Conservation (phyloP, 352 stramenopile species). For the Paralagenidium karlingii region DNA sequence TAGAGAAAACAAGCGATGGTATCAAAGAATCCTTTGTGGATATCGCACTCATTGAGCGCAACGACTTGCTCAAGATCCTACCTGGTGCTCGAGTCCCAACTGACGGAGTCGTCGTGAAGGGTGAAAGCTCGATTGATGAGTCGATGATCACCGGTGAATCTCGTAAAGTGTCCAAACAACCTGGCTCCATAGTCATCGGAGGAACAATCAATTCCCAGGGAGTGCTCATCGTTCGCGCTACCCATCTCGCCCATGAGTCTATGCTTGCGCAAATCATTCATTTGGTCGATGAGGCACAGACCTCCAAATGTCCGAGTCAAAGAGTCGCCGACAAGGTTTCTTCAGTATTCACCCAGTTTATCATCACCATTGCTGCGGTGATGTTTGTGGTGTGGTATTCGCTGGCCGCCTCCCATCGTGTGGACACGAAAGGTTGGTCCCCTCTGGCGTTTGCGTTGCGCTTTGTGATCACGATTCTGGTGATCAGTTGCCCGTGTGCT, state of each 20-base stretch:
- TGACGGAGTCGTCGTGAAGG: conserved; percentile 52
- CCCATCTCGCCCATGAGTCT: conserved; percentile 58
- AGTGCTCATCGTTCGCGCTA: conserved; percentile 52
- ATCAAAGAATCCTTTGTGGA: conserved; percentile 60
- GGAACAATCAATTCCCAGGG: conserved; percentile 60
- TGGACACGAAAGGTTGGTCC: conserved; percentile 35
- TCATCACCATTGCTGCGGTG: conserved; percentile 35
- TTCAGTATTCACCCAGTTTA: conserved; percentile 64
- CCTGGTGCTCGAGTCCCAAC: conserved; percentile 57
- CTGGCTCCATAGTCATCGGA: conserved; percentile 44
- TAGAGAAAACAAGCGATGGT: conserved; percentile 27
- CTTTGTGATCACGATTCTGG: conserved; percentile 69
- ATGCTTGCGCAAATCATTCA: conserved; percentile 64
- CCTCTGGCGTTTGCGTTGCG: conserved; percentile 57
- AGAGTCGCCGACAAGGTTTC: conserved; percentile 50
- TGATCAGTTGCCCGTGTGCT: conserved; percentile 67
- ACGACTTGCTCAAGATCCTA: conserved; percentile 53
- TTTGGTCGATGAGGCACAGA: conserved; percentile 61
- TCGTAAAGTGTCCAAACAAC: conserved; percentile 48
- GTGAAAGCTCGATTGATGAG: conserved; percentile 54
- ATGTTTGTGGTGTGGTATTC: conserved; percentile 72
- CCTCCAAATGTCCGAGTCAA: conserved; percentile 42
- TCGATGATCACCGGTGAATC: conserved; percentile 70
- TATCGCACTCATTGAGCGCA: conserved; percentile 55
- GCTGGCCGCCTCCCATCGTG: conserved; percentile 18